Conservation (phyloP, 345 rosid genomes). For the Eucalyptus grandis region DNA sequence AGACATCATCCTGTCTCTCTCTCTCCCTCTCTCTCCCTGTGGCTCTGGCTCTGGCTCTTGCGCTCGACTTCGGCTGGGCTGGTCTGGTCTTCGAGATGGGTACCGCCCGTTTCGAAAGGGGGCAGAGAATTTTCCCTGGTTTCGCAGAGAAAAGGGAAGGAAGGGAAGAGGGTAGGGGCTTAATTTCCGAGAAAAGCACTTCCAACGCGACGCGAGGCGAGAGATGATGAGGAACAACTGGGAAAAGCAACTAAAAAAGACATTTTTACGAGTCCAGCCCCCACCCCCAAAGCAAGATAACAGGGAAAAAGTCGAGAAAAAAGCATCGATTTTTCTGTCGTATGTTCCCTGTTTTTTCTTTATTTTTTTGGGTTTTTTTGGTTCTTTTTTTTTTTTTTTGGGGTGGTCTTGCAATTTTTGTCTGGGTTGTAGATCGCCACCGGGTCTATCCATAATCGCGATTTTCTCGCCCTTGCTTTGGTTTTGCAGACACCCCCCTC, state of each 20-base stretch:
- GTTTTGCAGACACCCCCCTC: background rate
- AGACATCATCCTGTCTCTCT: background rate
- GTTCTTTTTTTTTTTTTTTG: background rate
- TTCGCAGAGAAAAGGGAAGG: too few species aligned
- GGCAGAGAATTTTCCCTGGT: background rate
- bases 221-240: background rate
- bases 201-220: background rate
- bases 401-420: background rate
- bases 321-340: background rate
- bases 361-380: fast-evolving
- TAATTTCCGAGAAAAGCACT: background rate
- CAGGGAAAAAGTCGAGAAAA: background rate
- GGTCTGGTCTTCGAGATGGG: background rate
- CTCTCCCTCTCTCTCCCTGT: background rate
- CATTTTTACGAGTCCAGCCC: background rate
- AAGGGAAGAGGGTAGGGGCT: background rate
- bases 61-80: background rate
- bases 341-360: background rate
- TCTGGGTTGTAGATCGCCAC: background rate
- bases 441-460: background rate
- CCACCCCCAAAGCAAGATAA: background rate
- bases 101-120: background rate
- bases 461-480: background rate
- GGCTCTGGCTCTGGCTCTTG: background rate
- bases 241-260: background rate